Evolutionary conservation across 495 filamentous ascomycete species (phyloP).

Genomic region (Podospora australis): DNA sequence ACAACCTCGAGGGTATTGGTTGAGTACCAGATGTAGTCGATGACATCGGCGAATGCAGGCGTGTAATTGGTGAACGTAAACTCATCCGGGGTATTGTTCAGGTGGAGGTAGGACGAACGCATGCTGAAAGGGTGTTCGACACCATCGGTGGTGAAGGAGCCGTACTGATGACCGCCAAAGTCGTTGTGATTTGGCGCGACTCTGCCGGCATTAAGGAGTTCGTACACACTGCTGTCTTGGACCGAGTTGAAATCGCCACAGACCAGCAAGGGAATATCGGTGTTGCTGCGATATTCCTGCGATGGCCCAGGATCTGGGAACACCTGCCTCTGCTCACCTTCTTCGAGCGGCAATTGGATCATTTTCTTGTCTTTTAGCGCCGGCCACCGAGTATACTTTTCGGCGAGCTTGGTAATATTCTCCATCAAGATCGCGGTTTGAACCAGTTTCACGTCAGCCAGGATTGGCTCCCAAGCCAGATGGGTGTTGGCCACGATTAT

Average conservation of each 20-base stretch:
- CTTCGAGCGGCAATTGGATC: slow-evolving; percentile 56
- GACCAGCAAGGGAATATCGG: slow-evolving; percentile 83
- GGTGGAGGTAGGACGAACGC: slow-evolving; percentile 74
- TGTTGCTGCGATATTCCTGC: slow-evolving; percentile 71
- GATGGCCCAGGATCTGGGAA: slow-evolving; percentile 45
- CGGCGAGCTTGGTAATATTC: slow-evolving; percentile 71
- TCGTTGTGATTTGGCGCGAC: slow-evolving; percentile 70
- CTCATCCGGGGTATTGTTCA: slow-evolving; percentile 62
- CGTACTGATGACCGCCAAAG: slow-evolving; percentile 65
- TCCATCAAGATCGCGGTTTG: slow-evolving; percentile 95
- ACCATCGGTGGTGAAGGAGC: slow-evolving; percentile 83
- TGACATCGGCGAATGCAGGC: slow-evolving; percentile 77
- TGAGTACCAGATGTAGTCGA: slow-evolving; percentile 97
- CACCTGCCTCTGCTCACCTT: slow-evolving; percentile 20
- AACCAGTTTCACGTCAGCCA: slow-evolving; percentile 88
- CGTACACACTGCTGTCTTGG: slow-evolving; percentile 76
- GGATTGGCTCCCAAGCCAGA: slow-evolving; percentile 86
- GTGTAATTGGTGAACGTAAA: slow-evolving; percentile 95
- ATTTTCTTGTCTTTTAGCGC: slow-evolving; percentile 72
- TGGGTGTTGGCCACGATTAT: slow-evolving; percentile 91
- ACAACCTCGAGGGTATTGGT: slow-evolving; percentile 85
- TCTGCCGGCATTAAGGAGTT: slow-evolving; percentile 70
- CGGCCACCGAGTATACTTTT: slow-evolving; percentile 71
- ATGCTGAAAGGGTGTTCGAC: slow-evolving; percentile 92
- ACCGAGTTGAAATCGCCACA: slow-evolving; percentile 96